These are phyloP conservation scores for Sporothrix dimorphospora DNA, from an alignment of 2,329 filamentous ascomycete genomes.

Conservation along the genomic window DNA sequence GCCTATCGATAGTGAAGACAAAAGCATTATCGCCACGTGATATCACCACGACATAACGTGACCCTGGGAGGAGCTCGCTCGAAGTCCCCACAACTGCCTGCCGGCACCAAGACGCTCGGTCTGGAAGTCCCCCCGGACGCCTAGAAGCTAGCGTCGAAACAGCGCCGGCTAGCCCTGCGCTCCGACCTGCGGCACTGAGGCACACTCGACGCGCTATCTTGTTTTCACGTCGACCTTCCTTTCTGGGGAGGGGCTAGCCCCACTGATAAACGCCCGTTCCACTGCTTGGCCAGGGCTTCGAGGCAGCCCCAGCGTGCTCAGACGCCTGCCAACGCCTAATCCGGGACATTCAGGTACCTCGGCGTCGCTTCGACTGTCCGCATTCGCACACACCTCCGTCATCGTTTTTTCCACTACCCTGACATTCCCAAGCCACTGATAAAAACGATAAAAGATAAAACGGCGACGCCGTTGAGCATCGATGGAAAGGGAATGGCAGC, in stretches of 20 bases:
- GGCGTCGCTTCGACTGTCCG: slow-evolving; percentile 21
- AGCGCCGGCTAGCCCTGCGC: neutral
- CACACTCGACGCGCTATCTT: slow-evolving; percentile 2
- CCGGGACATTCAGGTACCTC: neutral
- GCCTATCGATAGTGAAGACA: neutral
- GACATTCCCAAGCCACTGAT: neutral
- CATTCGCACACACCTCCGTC: slow-evolving; percentile 13
- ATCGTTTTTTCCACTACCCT: neutral
- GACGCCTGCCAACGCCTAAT: neutral
- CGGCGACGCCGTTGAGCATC: neutral
- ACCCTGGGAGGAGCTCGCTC: neutral
- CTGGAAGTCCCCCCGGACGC: neutral
- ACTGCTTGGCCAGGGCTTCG: neutral
- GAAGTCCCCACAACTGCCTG: neutral
- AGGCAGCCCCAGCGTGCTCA: neutral
- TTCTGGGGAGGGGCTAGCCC: slow-evolving; percentile 24
- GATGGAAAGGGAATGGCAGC: neutral
- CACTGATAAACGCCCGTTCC: slow-evolving; percentile 10
- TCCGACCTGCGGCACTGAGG: neutral
- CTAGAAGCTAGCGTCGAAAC: neutral
- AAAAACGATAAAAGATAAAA: neutral
- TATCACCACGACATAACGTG: neutral
- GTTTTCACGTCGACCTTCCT: slow-evolving; percentile 27
- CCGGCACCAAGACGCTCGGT: neutral
- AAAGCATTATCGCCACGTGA: slow-evolving; percentile 21